A percentile compares a stretch with the other conserved stretches of the same genome.
phyloP scores from a whole-genome alignment of 2,329 filamentous ascomycete genomes.

The Onygenales sp. region DNA sequence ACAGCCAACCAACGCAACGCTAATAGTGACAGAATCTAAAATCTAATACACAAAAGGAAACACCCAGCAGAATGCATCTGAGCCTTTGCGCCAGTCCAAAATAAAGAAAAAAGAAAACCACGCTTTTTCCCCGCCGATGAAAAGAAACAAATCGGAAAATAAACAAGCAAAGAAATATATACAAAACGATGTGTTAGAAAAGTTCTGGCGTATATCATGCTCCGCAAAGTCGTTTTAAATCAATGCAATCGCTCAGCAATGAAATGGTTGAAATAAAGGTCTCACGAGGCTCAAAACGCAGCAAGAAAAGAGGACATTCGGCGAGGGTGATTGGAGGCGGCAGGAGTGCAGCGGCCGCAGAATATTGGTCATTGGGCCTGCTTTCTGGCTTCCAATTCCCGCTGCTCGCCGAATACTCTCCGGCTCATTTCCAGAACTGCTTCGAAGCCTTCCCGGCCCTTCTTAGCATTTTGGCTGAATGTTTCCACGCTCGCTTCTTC shows the following conservation, averaged over 20 bases:
- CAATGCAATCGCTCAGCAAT: slow-evolving; percentile 20
- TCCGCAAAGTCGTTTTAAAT: background rate
- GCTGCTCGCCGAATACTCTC: slow-evolving; percentile 83
- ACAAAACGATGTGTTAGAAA: background rate
- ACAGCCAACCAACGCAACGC: too few relatives aligned
- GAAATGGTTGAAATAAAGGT: slow-evolving; percentile 8
- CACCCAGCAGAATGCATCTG: background rate
- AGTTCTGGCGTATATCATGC: too few relatives aligned
- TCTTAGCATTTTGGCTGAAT: slow-evolving; percentile 84
- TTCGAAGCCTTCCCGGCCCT: slow-evolving; percentile 91
- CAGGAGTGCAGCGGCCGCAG: background rate
- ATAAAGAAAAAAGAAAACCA: background rate
- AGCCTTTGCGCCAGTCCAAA: background rate
- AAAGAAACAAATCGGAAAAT: too few relatives aligned
- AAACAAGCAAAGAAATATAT: background rate
- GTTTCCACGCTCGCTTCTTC: slow-evolving; percentile 83
- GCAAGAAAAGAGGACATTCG: background rate
- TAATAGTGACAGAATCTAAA: background rate
- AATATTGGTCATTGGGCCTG: slow-evolving; percentile 8
- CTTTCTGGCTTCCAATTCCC: slow-evolving; percentile 49
- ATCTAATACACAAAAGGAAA: background rate
- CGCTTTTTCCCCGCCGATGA: background rate
- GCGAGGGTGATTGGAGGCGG: background rate
- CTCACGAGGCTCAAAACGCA: background rate
- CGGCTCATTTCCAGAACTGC: slow-evolving; percentile 87